phyloP scores from a whole-genome alignment of 352 stramenopile species.

The Halophytophthora batemanensis region DNA sequence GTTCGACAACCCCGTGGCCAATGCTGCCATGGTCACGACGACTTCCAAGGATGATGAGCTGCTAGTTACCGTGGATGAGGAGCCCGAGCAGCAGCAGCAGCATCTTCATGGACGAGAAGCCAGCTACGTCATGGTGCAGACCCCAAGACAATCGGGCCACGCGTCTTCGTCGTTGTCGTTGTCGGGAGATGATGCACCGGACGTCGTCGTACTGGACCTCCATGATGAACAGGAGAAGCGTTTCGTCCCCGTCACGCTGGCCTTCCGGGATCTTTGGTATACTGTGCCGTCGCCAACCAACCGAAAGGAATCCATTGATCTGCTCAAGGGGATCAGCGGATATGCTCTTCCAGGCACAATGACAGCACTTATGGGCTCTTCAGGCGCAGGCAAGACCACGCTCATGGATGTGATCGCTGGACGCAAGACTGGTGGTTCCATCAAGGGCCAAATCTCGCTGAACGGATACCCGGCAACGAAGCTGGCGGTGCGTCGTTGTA shows the following conservation, averaged over 20 bases:
- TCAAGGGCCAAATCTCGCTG: constrained; percentile 47
- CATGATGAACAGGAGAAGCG: constrained; percentile 5
- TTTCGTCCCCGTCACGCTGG: constrained; percentile 28
- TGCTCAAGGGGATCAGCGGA: constrained; percentile 73
- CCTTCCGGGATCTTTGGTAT: constrained; percentile 36
- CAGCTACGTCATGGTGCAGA: constrained; percentile 14
- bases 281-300: constrained; percentile 15
- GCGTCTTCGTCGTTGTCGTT: background rate
- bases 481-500: constrained; percentile 28
- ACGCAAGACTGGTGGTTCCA: constrained; percentile 75
- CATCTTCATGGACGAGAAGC: background rate
- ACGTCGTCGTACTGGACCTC: constrained; percentile 15
- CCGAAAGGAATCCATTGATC: constrained; percentile 34
- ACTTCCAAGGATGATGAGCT: constrained; percentile 9
- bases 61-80: background rate
- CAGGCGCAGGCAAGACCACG: constrained; percentile 73
- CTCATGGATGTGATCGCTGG: constrained; percentile 62
- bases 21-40: constrained; percentile 10
- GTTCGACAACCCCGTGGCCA: constrained; percentile 12
- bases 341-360: constrained; percentile 34
- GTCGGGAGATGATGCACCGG: background rate
- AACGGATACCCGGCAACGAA: constrained; percentile 30
- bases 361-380: constrained; percentile 51
- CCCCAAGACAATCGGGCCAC: constrained; percentile 3
- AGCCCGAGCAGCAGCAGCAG: constrained; percentile 3